phyloP scores from a whole-genome alignment of 139 green algal species.

The Chlamydomonas sp. region DNA sequence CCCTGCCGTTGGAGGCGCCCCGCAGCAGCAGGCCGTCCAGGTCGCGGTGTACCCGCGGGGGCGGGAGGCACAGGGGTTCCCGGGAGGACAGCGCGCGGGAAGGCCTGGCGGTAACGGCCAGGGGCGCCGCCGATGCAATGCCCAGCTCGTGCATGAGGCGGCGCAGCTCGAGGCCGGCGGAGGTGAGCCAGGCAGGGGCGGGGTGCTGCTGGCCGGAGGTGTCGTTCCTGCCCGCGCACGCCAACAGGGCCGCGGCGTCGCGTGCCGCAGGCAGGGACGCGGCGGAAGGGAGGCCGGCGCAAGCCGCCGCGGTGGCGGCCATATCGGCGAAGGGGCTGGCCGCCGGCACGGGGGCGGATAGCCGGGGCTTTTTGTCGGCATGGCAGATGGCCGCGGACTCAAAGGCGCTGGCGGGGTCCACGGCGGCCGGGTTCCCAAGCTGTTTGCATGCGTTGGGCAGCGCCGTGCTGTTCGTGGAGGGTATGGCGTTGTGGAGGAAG shows the following conservation, averaged over 20 bases:
- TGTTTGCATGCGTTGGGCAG: too few relatives aligned
- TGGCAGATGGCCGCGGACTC: too few relatives aligned
- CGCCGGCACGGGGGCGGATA: too few relatives aligned
- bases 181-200: neutral
- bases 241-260: conserved; percentile 7
- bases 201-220: neutral
- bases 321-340: neutral
- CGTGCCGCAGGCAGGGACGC: neutral
- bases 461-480: too few relatives aligned
- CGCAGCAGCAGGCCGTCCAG: neutral
- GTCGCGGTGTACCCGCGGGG: neutral
- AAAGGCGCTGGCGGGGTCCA: too few relatives aligned
- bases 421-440: too few relatives aligned
- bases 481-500: too few relatives aligned
- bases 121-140: neutral
- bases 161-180: neutral
- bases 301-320: neutral
- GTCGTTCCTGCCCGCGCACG: neutral
- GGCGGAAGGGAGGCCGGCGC: neutral
- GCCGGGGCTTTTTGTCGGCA: too few relatives aligned
- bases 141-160: neutral
- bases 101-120: neutral
- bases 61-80: neutral
- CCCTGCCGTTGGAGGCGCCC: too few relatives aligned
- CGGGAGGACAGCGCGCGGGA: neutral